These are phyloP conservation scores for Acacia concinna DNA, from an alignment of 331 rosid genomes.

Conservation along the genomic window DNA sequence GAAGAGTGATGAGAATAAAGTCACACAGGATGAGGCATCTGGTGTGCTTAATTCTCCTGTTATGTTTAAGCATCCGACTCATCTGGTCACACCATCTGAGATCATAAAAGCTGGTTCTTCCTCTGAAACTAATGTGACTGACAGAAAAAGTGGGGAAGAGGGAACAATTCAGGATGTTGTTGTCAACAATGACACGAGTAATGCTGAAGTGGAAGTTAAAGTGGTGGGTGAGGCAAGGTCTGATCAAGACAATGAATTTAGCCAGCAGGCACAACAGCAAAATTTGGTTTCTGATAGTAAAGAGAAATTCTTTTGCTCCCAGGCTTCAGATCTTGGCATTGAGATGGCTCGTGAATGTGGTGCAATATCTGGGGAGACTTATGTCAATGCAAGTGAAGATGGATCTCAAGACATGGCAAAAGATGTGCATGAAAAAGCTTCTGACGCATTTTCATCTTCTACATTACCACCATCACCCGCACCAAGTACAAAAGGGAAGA, in stretches of 20 bases:
- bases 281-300: slow-evolving; percentile 51
- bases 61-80: slow-evolving; percentile 88
- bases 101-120: slow-evolving; percentile 72
- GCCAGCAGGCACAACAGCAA: slow-evolving; percentile 56
- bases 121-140: slow-evolving; percentile 62
- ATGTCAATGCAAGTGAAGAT: slow-evolving; percentile 54
- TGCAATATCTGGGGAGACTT: slow-evolving; percentile 65
- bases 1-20: slow-evolving; percentile 63
- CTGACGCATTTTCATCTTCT: slow-evolving; percentile 52
- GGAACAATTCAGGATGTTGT: slow-evolving; percentile 67
- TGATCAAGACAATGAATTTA: slow-evolving; percentile 57
- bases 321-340: slow-evolving; percentile 95
- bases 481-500: slow-evolving; percentile 69
- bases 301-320: slow-evolving; percentile 84
- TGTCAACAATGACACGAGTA: slow-evolving; percentile 56
- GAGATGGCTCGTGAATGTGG: slow-evolving; percentile 85
- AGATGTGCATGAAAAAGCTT: slow-evolving; percentile 62
- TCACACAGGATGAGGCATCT: slow-evolving; percentile 64
- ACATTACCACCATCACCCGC: slow-evolving; percentile 43
- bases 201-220: slow-evolving; percentile 82
- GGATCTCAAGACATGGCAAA: slow-evolving; percentile 56
- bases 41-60: slow-evolving; percentile 55
- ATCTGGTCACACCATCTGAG: slow-evolving; percentile 88
- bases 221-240: slow-evolving; percentile 76
- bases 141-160: slow-evolving; percentile 67